Evolutionary conservation across 306 rosid genomes (phyloP).

Genomic region (Trifolium repens): DNA sequence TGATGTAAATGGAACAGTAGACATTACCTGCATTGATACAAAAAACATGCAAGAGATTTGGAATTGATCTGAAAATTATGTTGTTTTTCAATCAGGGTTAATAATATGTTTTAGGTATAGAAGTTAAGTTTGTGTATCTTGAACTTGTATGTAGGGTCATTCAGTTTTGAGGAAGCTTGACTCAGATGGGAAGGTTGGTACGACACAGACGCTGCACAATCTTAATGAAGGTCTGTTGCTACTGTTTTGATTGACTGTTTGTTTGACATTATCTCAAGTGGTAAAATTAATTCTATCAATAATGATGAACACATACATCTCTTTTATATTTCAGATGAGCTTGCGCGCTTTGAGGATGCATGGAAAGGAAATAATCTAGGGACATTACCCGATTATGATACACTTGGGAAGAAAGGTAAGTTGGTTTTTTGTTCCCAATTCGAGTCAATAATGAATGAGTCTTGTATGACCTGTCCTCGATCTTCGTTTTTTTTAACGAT

Average conservation of each 20-base stretch:
- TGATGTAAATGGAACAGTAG: background rate
- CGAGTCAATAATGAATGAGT: background rate
- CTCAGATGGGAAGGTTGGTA: conserved; percentile 72
- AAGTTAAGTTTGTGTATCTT: conserved; percentile 22
- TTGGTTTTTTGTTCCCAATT: background rate
- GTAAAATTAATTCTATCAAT: background rate
- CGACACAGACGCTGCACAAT: conserved; percentile 77
- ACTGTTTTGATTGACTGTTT: background rate
- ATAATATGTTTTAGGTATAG: background rate
- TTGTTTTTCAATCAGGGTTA: background rate
- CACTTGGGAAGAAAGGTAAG: conserved; percentile 47
- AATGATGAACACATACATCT: background rate
- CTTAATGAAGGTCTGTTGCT: conserved; percentile 67
- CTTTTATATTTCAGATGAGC: conserved; percentile 61
- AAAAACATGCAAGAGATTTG: background rate
- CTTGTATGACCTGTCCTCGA: background rate
- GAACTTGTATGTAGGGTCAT: conserved; percentile 66
- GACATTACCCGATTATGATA: conserved; percentile 43
- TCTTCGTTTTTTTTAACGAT: background rate
- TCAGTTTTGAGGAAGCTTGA: conserved; percentile 77
- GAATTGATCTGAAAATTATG: background rate
- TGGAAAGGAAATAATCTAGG: conserved; percentile 67
- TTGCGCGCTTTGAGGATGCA: conserved; percentile 71
- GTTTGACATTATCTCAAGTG: background rate
- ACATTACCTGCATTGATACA: background rate